Conservation (phyloP, 1,284 basidiomycete genomes). For the Ceratobasidium theobromae region DNA sequence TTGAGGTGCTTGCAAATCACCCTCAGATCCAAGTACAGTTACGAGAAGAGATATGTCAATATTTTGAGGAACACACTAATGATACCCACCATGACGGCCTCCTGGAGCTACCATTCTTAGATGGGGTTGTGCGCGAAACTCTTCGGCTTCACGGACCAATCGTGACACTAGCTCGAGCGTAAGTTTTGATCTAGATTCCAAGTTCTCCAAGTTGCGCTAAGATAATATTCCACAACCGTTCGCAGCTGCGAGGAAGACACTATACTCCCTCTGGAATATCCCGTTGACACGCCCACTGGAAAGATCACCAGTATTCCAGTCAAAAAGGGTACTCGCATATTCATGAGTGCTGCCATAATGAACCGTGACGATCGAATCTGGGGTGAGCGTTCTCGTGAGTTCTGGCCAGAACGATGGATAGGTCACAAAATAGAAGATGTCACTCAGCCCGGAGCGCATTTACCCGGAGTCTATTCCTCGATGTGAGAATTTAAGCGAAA, state of each 20-base stretch:
- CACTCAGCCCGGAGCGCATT: conserved; percentile 1
- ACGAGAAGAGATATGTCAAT: conserved; percentile 52
- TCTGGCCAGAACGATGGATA: neutral
- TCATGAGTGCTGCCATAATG: neutral
- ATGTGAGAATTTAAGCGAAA: too few relatives aligned
- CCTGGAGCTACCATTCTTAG: conserved; percentile 54
- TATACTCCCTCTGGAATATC: neutral
- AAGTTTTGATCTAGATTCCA: neutral
- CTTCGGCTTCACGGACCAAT: conserved; percentile 67
- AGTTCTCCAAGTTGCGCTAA: neutral
- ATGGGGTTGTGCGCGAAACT: conserved; percentile 66
- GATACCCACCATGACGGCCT: conserved; percentile 42
- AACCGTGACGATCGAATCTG: conserved; percentile 2
- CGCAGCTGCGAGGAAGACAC: neutral
- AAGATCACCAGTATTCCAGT: neutral
- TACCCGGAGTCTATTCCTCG: conserved; percentile 25
- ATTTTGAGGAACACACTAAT: conserved; percentile 35
- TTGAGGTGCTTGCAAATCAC: conserved; percentile 45
- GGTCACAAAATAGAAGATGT: conserved; percentile 10
- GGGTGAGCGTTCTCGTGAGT: neutral
- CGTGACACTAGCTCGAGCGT: conserved; percentile 61
- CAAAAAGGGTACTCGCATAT: neutral
- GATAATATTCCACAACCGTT: neutral
- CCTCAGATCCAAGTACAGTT: conserved; percentile 56
- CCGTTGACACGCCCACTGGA: neutral